These are phyloP conservation scores for Posidonia oceanica DNA, from an alignment of 116 monocot species.

Conservation along the genomic window DNA sequence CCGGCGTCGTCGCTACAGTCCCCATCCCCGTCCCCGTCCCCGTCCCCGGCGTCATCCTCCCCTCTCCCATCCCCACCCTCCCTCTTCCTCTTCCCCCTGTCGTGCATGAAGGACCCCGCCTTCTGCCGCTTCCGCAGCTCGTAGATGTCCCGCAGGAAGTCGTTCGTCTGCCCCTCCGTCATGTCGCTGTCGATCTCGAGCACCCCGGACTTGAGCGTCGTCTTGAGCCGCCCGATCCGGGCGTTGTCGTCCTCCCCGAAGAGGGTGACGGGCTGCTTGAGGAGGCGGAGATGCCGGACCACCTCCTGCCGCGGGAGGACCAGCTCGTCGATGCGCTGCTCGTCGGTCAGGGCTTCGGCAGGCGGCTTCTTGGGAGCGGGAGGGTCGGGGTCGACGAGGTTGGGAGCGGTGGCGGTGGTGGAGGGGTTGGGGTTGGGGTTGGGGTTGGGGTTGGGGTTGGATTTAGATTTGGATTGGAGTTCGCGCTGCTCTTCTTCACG, in stretches of 20 bases:
- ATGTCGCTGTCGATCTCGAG: slow-evolving; percentile 85
- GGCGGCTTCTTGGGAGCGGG: slow-evolving; percentile 16
- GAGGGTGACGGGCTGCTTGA: slow-evolving; percentile 89
- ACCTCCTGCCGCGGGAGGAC: slow-evolving; percentile 84
- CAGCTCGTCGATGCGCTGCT: slow-evolving; percentile 76
- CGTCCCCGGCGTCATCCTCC: slow-evolving; percentile 18
- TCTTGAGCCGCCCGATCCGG: slow-evolving; percentile 71
- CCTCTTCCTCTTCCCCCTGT: slow-evolving; percentile 19
- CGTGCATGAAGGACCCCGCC: slow-evolving; percentile 20
- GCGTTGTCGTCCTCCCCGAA: slow-evolving; percentile 93
- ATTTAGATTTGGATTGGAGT: slow-evolving; percentile 40
- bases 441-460: neutral
- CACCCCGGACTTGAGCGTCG: slow-evolving; percentile 69
- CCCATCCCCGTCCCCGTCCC: slow-evolving; percentile 31
- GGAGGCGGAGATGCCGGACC: slow-evolving; percentile 73
- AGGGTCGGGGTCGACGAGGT: slow-evolving; percentile 7
- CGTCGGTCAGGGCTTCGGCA: slow-evolving; percentile 19
- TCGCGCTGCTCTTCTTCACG: slow-evolving; percentile 69
- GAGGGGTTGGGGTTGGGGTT: slow-evolving; percentile 3
- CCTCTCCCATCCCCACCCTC: slow-evolving; percentile 21
- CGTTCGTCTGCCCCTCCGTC: slow-evolving; percentile 92
- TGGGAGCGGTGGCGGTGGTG: slow-evolving; percentile 12
- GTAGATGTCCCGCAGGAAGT: slow-evolving; percentile 87
- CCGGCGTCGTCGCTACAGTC: slow-evolving; percentile 34
- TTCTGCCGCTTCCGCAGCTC: slow-evolving; percentile 82